Conservation (phyloP, 345 rosid species). For the Geranium rotundifolium region DNA sequence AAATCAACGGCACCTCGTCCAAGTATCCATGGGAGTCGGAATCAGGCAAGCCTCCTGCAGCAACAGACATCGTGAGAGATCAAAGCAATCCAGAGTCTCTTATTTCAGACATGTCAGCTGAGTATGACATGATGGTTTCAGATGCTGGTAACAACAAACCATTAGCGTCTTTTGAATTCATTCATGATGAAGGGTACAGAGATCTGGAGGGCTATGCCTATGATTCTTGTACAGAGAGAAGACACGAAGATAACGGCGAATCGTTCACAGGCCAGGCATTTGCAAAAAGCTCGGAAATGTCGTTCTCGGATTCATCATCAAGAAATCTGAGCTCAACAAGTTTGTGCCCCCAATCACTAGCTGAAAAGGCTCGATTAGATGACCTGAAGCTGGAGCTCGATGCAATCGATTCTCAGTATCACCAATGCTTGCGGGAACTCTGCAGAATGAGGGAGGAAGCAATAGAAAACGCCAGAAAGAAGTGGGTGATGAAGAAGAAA, state of each 20-base stretch:
- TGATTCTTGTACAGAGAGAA: conserved; percentile 7
- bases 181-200: conserved; percentile 10
- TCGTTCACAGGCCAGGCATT: conserved; percentile 15
- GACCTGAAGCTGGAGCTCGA: conserved; percentile 49
- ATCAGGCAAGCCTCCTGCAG: too few species aligned
- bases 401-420: conserved; percentile 42
- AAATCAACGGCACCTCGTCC: conserved; percentile 1
- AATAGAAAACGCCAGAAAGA: conserved; percentile 41
- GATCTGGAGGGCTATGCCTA: neutral
- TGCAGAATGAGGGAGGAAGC: conserved; percentile 60
- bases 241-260: conserved; percentile 16
- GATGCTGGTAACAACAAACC: conserved; percentile 15
- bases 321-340: conserved; percentile 26
- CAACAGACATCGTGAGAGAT: conserved; percentile 2
- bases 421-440: conserved; percentile 48
- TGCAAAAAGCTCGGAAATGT: conserved; percentile 8
- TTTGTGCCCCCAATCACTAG: conserved; percentile 20
- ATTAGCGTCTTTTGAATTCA: conserved; percentile 17
- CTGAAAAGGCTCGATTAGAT: conserved; percentile 25
- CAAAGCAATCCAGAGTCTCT: conserved; percentile 24
- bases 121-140: conserved; percentile 23
- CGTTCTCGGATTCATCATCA: conserved; percentile 33
- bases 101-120: conserved; percentile 42
- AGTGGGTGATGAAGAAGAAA: conserved; percentile 46
- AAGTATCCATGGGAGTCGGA: neutral